phyloP scores from a whole-genome alignment of 129 eudicot genomes.

The Lactuca saligna region DNA sequence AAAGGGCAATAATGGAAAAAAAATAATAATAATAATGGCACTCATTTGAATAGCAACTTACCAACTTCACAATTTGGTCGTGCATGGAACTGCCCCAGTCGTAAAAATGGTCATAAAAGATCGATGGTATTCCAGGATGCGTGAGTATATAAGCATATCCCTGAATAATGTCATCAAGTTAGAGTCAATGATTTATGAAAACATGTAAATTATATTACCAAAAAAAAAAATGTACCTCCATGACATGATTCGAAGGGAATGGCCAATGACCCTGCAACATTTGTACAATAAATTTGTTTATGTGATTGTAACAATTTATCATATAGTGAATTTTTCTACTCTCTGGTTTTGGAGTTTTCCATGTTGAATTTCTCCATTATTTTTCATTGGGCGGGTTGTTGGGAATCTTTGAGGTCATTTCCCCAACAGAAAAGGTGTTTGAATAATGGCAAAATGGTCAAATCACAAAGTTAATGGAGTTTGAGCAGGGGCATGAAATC shows the following conservation, averaged over 20 bases:
- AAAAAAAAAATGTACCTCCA: constrained; percentile 58
- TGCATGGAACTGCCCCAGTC: constrained; percentile 71
- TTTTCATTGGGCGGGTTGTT: background rate
- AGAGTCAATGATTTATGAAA: background rate
- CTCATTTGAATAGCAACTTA: constrained; percentile 13
- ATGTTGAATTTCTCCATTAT: background rate
- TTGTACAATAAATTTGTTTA: background rate
- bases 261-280: constrained; percentile 84
- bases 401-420: background rate
- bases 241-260: constrained; percentile 67
- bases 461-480: background rate
- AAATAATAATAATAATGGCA: too few species aligned
- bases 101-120: constrained; percentile 87
- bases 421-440: background rate
- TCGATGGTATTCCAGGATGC: constrained; percentile 87
- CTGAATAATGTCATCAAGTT: constrained; percentile 34
- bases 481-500: background rate
- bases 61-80: constrained; percentile 84
- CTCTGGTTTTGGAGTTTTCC: background rate
- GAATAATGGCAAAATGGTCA: background rate
- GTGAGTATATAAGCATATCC: constrained; percentile 93
- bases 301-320: too few species aligned
- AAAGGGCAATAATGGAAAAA: background rate
- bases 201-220: too few species aligned
- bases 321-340: too few species aligned